Evolutionary conservation across 2,329 filamentous ascomycete species (phyloP), one percentile per base, ranked within the genome.

Genomic region (Colletotrichum godetiae): DNA sequence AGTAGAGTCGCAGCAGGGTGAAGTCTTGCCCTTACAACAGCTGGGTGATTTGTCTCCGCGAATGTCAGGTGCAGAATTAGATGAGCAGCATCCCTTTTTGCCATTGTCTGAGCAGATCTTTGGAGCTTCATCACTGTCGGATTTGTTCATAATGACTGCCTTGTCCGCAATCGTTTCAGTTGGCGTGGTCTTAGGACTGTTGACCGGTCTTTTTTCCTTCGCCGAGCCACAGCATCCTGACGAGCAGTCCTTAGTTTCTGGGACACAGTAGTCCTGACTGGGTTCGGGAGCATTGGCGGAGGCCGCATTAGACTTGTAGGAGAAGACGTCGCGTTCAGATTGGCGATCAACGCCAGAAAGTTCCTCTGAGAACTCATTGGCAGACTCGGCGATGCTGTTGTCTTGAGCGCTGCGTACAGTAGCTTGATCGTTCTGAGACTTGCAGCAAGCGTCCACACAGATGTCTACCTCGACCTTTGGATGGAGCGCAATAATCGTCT

Each of bases 11-110:
- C 85, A 87, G 77, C 85, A 87, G 4, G 85, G 84, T 4, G 75
- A 74, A 0, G 69, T 4, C 73, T 85, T 86, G 19, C 79, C 83
- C 52, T 82, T 79, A 76, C 86, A 88, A 79, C 86, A 88, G 57
- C 77, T 77, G 22, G 77, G 78, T 10, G 46, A 52, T 13, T 64
- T 55, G 3, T 69, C 60, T 24, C 53, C 59, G 11, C 19, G n/a
- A 2, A 22, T 4, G 19, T 60, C 19, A 4, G 19, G 5, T 13
- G 15, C n/a, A 42, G 58, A 12, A 10, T 35, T 0, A 4, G 35
- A 65, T 27, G 55, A 66, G 64, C 74, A 72, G 35, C 67, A 74
- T 3, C 22, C 55, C 29, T 68, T 73, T 0, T 52, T 57, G 60
- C 64, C n/a, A 4, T 73, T 33, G 2, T 8, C 22, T 49, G 13